Base-by-base conservation (phyloP, 2,329 filamentous ascomycete species). In the Sporothrix pseudoabietina region DNA sequence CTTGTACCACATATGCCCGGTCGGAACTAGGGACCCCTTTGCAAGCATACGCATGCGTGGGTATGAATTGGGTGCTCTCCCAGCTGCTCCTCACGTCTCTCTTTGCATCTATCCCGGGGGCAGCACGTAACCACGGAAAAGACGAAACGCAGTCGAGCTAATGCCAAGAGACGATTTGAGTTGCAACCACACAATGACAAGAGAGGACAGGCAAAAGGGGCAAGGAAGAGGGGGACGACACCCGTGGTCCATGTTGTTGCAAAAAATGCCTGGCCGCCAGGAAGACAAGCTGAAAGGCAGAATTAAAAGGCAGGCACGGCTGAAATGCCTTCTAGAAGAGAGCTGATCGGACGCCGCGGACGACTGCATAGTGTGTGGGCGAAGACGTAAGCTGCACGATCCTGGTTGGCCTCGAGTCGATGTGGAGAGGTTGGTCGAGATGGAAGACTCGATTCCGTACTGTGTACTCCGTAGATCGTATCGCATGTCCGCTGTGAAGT, bases 101-200 rank as follows among this genome's bases (percentile, higher is more conserved):
- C 41, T 72, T 63, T 55, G 65, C 55, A 32, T 35, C 30, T 26
- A 12, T 32, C 47, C 66, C 26, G 19, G 30, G 65, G 47, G 55
- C 22, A 52, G 70, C 79, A 78, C 78, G 76, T 79, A 80, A 79
- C 82, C 81, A 81, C 78, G 80, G 81, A 81, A 80, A 77, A 80
- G 82, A 82, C 82, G 83, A 85, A 84, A 84, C 81, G 83, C 80
- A 78, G 80, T 81, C 81, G 80, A 82, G 79, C 80, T 80, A 80
- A 78, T 79, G 80, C 80, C 79, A 79, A 75, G 73, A 76, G 77
- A 76, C 75, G 76, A 77, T 74, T 76, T 73, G 77, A 77, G 76
- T 44, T 47, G 78, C 78, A 79, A 79, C 80, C 76, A 79, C 79
- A 80, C 80, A 81, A 39, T 30, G 4, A 39, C 5, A 22, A 69